These are phyloP conservation scores for Beauveria rudraprayagi DNA, from an alignment of 2,329 filamentous ascomycete genomes.

Conservation along the genomic window DNA sequence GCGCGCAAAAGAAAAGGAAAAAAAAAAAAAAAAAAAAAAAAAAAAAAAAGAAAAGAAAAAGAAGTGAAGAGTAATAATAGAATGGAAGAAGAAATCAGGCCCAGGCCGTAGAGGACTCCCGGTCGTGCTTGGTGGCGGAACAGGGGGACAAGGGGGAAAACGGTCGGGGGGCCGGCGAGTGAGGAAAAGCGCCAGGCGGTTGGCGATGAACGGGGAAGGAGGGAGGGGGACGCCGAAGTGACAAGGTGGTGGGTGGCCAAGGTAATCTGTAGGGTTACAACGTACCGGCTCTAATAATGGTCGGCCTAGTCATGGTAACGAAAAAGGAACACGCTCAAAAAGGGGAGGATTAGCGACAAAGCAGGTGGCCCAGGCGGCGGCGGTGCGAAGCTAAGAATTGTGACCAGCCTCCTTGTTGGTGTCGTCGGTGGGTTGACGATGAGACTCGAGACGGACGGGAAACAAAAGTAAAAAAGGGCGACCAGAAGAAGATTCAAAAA, in stretches of 20 bases:
- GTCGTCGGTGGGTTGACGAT: neutral
- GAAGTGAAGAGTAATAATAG: neutral
- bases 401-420: neutral
- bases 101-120: neutral
- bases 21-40: neutral
- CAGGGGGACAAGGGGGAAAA: slow-evolving; percentile 2
- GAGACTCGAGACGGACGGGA: neutral
- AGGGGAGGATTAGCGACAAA: neutral
- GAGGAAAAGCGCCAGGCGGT: slow-evolving; percentile 10
- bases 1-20: neutral
- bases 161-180: slow-evolving; percentile 12
- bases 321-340: slow-evolving; percentile 9
- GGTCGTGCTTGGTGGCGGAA: neutral
- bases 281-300: slow-evolving; percentile 54
- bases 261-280: slow-evolving; percentile 17
- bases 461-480: neutral
- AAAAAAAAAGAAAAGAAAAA: neutral
- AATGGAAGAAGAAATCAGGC: neutral
- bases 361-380: slow-evolving; percentile 3
- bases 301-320: slow-evolving; percentile 48
- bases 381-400: neutral
- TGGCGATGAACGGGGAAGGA: neutral
- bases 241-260: too few relatives aligned
- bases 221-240: too few relatives aligned
- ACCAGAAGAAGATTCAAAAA: neutral